phyloP scores from a whole-genome alignment of 2,329 filamentous ascomycete species.

The Cadophora sp. region DNA sequence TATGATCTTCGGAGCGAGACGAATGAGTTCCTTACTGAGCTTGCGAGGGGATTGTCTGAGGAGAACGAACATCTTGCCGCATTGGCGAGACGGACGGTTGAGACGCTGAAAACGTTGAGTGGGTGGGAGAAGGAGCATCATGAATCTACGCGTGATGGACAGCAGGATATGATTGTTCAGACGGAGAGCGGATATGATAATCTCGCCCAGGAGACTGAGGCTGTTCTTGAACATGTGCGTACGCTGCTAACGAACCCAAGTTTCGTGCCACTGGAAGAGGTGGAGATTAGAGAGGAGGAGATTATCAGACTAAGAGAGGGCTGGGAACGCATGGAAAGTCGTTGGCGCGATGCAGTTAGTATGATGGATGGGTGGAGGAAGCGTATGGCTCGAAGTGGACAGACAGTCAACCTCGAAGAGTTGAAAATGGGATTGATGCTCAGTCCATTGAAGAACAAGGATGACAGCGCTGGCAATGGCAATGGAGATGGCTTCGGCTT shows the following conservation, averaged over 20 bases:
- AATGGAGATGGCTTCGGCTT: constrained; percentile 36
- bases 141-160: constrained; percentile 38
- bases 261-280: constrained; percentile 94
- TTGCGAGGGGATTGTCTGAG: constrained; percentile 84
- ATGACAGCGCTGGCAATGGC: constrained; percentile 50
- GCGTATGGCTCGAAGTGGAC: constrained; percentile 74
- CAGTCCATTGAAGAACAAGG: constrained; percentile 62
- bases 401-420: constrained; percentile 72
- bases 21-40: constrained; percentile 85
- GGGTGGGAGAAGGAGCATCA: constrained; percentile 54
- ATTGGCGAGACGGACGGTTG: constrained; percentile 74
- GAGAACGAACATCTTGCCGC: constrained; percentile 86
- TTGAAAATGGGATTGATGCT: constrained; percentile 71
- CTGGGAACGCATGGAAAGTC: constrained; percentile 91
- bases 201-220: constrained; percentile 75
- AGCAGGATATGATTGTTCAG: constrained; percentile 34
- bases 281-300: constrained; percentile 90
- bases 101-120: constrained; percentile 73
- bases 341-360: constrained; percentile 87
- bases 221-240: constrained; percentile 80
- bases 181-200: constrained; percentile 60
- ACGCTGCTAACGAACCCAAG: constrained; percentile 91
- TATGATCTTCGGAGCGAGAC: constrained; percentile 85
- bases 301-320: constrained; percentile 82
- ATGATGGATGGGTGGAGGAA: constrained; percentile 94